Conservation (phyloP, 176 grass and related monocot species). For the Aegilops umbellulata region DNA sequence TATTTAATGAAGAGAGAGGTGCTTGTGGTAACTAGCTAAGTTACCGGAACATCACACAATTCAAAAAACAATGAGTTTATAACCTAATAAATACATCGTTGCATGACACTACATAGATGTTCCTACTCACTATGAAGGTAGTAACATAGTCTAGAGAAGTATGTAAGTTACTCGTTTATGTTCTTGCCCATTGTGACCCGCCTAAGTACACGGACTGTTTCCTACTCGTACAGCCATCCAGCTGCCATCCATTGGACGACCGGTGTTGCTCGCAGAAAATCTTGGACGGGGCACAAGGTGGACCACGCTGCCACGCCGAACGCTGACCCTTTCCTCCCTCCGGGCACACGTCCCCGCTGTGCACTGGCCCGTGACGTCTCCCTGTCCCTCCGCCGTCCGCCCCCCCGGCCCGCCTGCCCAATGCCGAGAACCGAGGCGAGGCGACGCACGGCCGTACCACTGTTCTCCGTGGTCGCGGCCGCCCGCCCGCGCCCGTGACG, state of each 20-base stretch:
- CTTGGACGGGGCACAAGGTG: neutral
- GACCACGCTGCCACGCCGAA: neutral
- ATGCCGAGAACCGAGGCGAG: neutral
- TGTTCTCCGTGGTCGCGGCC: neutral
- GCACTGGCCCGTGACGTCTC: slow-evolving; percentile 8
- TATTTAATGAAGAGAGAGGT: too few relatives aligned
- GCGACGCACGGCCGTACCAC: neutral
- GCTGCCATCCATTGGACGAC: neutral
- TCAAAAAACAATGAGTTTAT: too few relatives aligned
- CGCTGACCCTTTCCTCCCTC: neutral
- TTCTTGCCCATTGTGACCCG: too few relatives aligned
- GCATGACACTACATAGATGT: too few relatives aligned
- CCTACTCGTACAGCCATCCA: neutral
- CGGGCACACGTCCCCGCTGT: neutral
- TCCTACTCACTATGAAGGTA: too few relatives aligned
- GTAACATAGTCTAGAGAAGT: too few relatives aligned
- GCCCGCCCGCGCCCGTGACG: neutral
- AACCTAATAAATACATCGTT: too few relatives aligned
- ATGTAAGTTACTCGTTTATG: too few relatives aligned
- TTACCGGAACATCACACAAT: too few relatives aligned
- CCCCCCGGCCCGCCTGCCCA: neutral
- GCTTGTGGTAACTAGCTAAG: too few relatives aligned
- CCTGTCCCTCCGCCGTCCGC: neutral
- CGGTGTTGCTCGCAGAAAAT: slow-evolving; percentile 20
- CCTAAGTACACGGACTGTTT: too few relatives aligned